These are phyloP conservation scores for Smallanthus sonchifolius DNA, from an alignment of 129 eudicot genomes.

Conservation along the genomic window DNA sequence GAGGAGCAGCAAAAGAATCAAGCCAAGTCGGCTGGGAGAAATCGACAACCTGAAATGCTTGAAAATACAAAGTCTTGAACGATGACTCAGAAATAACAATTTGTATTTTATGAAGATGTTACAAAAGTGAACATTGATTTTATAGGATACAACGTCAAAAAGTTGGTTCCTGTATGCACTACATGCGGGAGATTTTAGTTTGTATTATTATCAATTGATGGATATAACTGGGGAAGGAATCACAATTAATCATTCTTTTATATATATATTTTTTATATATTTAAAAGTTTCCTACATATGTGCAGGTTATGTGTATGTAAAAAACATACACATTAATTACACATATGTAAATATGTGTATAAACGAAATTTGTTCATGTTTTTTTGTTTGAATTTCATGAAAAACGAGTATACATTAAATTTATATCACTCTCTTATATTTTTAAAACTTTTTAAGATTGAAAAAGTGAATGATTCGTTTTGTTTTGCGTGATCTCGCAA, in stretches of 20 bases:
- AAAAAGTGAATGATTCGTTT: too few species aligned
- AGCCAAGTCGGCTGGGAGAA: conserved; percentile 13
- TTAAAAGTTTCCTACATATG: too few species aligned
- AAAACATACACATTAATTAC: too few species aligned
- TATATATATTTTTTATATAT: too few species aligned
- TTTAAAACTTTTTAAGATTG: too few species aligned
- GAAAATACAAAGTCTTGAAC: conserved; percentile 10
- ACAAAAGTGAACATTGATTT: conserved; percentile 17
- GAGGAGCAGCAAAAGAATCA: conserved; percentile 29
- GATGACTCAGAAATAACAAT: conserved; percentile 2
- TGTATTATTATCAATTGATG: conserved; percentile 20
- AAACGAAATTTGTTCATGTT: too few species aligned
- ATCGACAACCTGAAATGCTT: background rate
- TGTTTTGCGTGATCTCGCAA: too few species aligned
- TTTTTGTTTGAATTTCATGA: too few species aligned
- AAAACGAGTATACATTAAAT: too few species aligned
- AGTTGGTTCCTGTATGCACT: conserved; percentile 25
- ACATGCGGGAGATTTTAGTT: conserved; percentile 18
- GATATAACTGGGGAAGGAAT: conserved; percentile 25
- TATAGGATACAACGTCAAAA: conserved; percentile 29
- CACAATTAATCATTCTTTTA: background rate
- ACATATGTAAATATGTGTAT: too few species aligned
- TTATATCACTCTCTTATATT: too few species aligned
- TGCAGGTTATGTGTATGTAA: too few species aligned
- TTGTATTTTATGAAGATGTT: conserved; percentile 22